A percentile compares a stretch with the other conserved stretches of the same genome.
phyloP scores from a whole-genome alignment of 1,284 basidiomycete genomes.

The Moesziomyces sp. region DNA sequence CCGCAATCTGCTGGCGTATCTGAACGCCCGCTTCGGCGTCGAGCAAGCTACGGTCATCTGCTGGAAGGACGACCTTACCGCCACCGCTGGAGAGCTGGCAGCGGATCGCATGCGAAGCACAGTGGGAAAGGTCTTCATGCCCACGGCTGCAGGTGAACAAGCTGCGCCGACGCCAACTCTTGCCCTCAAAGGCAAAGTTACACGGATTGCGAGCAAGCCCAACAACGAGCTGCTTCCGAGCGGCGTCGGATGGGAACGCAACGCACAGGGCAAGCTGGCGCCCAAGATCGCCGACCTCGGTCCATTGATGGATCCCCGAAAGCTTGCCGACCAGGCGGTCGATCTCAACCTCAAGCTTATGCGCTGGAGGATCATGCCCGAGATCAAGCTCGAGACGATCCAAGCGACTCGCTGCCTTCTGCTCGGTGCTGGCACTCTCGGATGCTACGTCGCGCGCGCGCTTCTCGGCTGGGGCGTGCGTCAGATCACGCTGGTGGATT shows the following conservation, averaged over 20 bases:
- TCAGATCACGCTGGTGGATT: constrained; percentile 92
- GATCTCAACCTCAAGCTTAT: constrained; percentile 97
- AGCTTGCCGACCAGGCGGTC: constrained; percentile 92
- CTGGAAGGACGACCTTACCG: constrained; percentile 57
- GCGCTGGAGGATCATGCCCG: constrained; percentile 94
- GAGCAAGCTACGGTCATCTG: constrained; percentile 70
- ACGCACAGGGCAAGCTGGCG: constrained; percentile 82
- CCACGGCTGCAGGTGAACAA: neutral
- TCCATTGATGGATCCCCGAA: constrained; percentile 89
- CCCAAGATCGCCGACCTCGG: constrained; percentile 90
- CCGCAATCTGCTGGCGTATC: constrained; percentile 85
- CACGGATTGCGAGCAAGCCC: constrained; percentile 22
- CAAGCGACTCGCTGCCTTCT: constrained; percentile 82
- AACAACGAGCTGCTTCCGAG: constrained; percentile 69
- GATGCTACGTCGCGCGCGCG: constrained; percentile 95
- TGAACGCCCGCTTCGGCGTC: constrained; percentile 60
- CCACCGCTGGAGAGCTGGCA: neutral
- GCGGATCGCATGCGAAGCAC: constrained; percentile 10
- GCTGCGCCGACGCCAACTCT: neutral
- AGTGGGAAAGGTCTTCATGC: constrained; percentile 24
- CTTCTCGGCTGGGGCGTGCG: constrained; percentile 87
- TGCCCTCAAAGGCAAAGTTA: constrained; percentile 2
- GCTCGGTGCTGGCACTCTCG: constrained; percentile 93
- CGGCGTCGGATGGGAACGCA: constrained; percentile 95
- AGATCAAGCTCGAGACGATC: constrained; percentile 87